phyloP scores from a whole-genome alignment of 441 rosid species.

The Erysimum cheiri region DNA sequence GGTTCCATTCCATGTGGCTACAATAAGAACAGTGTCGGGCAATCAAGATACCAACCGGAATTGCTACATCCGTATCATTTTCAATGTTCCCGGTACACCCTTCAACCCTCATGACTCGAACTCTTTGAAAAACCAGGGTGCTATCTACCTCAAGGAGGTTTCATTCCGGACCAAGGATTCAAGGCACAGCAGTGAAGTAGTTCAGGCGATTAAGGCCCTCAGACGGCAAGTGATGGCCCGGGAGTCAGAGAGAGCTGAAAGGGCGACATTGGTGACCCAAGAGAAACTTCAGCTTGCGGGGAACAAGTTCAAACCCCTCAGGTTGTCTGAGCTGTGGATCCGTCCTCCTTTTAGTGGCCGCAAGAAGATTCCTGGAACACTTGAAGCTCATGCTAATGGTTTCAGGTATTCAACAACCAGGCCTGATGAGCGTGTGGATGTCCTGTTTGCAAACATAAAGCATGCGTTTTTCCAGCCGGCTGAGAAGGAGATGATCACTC shows the following conservation, averaged over 20 bases:
- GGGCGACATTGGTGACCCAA: slow-evolving; percentile 89
- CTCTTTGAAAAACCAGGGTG: slow-evolving; percentile 60
- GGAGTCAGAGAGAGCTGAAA: slow-evolving; percentile 88
- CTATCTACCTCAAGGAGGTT: slow-evolving; percentile 69
- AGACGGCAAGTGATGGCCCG: slow-evolving; percentile 73
- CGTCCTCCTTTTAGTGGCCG: slow-evolving; percentile 85
- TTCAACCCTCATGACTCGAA: slow-evolving; percentile 64
- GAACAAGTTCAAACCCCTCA: slow-evolving; percentile 78
- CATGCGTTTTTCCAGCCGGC: slow-evolving; percentile 96
- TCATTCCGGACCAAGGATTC: slow-evolving; percentile 76
- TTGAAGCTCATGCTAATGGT: slow-evolving; percentile 86
- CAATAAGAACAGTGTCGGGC: slow-evolving; percentile 75
- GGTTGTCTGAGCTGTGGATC: slow-evolving; percentile 78
- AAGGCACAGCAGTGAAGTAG: slow-evolving; percentile 72
- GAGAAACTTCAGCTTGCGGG: slow-evolving; percentile 85
- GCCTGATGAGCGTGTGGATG: slow-evolving; percentile 74
- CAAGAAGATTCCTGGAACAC: slow-evolving; percentile 78
- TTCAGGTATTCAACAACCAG: slow-evolving; percentile 76
- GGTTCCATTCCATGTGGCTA: slow-evolving; percentile 75
- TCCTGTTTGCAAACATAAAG: slow-evolving; percentile 78
- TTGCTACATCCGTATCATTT: slow-evolving; percentile 74
- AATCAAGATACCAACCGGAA: slow-evolving; percentile 80
- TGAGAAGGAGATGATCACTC: slow-evolving; percentile 89
- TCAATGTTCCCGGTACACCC: slow-evolving; percentile 73
- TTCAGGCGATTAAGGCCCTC: slow-evolving; percentile 67